These are phyloP conservation scores for Talaromyces thailandensis DNA, from an alignment of 495 filamentous ascomycete species.

Conservation along the genomic window DNA sequence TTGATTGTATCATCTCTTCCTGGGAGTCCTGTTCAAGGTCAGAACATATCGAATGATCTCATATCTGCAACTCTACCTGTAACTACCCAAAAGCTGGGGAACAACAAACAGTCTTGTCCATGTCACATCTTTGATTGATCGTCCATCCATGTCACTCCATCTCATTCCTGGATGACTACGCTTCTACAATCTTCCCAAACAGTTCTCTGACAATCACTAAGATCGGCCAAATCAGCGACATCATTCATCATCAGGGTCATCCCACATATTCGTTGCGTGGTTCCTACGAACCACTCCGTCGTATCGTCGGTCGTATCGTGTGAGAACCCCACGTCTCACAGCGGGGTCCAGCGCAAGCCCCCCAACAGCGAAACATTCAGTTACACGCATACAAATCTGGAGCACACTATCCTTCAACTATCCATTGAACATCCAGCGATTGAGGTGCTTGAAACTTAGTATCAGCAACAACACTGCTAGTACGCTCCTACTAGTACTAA, in stretches of 20 bases:
- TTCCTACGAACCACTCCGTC: not conserved
- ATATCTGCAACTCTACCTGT: not conserved
- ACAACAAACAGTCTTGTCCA: not conserved
- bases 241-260: not conserved
- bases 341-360: not conserved
- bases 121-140: not conserved
- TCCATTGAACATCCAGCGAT: not conserved
- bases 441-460: not conserved
- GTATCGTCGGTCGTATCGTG: not conserved
- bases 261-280: not conserved
- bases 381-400: conserved; percentile 1
- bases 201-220: not conserved
- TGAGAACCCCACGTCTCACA: not conserved
- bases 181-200: not conserved
- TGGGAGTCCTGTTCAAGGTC: not conserved
- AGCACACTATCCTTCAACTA: not conserved
- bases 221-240: not conserved
- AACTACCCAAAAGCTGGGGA: not conserved
- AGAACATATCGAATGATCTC: not conserved
- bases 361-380: conserved; percentile 1
- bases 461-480: not conserved
- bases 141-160: not conserved
- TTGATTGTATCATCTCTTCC: not conserved
- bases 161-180: not conserved
- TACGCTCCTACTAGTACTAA: not conserved